phyloP scores from a whole-genome alignment of 1,284 basidiomycete species.

The Ceratobasidium sp. region DNA sequence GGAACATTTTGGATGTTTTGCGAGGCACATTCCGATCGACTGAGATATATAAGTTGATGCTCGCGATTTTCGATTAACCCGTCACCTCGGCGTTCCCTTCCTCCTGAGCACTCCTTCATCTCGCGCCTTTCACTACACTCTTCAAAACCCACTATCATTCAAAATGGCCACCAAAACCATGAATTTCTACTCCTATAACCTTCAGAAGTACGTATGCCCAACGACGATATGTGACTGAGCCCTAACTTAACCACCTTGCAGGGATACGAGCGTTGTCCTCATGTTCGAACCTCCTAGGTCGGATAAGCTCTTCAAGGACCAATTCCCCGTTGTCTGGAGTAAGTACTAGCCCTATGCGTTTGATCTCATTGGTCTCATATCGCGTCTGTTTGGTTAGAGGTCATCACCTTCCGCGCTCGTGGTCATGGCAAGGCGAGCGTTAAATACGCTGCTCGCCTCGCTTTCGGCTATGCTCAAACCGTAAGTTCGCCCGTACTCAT shows the following conservation, averaged over 20 bases:
- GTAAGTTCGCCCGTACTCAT: not conserved
- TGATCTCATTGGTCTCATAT: not conserved
- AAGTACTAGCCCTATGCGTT: not conserved
- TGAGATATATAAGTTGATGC: not conserved
- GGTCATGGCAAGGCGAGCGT: conserved; percentile 27
- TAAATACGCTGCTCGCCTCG: conserved; percentile 17
- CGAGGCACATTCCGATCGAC: not conserved
- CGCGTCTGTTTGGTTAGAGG: not conserved
- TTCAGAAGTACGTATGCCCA: conserved; percentile 12
- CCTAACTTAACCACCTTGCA: not conserved
- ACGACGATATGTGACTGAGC: not conserved
- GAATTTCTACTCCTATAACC: conserved; percentile 16
- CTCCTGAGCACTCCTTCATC: not conserved
- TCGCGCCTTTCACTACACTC: not conserved
- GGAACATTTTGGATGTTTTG: not conserved
- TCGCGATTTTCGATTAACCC: not conserved
- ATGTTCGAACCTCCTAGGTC: not conserved
- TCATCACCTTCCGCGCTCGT: conserved; percentile 32
- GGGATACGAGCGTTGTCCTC: conserved; percentile 30
- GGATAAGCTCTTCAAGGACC: conserved; percentile 9
- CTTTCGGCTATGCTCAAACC: conserved; percentile 34
- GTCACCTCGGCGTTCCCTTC: not conserved
- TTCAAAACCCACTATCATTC: not conserved
- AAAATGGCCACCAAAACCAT: conserved; percentile 31
- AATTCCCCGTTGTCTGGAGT: conserved; percentile 38